phyloP scores from a whole-genome alignment of 495 filamentous ascomycete genomes.

The Xylaria curta region DNA sequence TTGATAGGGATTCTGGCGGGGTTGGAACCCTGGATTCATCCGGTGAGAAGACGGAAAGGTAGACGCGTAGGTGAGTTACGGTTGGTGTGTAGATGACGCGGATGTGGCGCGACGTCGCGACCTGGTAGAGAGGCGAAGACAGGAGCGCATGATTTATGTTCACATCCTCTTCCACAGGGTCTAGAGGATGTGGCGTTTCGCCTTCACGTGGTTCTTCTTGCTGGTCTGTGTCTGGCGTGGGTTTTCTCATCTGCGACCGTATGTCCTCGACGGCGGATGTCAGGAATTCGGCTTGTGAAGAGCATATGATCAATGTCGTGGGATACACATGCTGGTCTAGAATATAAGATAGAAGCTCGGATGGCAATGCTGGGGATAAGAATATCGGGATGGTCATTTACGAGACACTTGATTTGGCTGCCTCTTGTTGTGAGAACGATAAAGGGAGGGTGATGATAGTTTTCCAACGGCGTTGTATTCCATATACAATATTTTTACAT shows the following conservation, averaged over 20 bases:
- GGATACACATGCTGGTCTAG: constrained; percentile 60
- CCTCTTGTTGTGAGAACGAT: neutral
- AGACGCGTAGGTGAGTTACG: constrained; percentile 77
- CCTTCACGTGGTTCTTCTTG: constrained; percentile 20
- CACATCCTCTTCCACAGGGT: neutral
- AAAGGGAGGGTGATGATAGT: too few relatives aligned
- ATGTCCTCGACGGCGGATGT: constrained; percentile 47
- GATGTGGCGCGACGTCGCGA: constrained; percentile 71
- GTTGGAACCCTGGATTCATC: constrained; percentile 33
- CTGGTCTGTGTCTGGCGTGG: neutral
- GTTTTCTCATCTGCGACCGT: neutral
- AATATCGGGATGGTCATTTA: constrained; percentile 47
- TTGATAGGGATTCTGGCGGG: constrained; percentile 31
- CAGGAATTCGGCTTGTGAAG: constrained; percentile 68
- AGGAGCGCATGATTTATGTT: constrained; percentile 47
- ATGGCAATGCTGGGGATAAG: constrained; percentile 57
- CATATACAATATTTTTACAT: neutral
- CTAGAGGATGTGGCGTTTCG: constrained; percentile 12
- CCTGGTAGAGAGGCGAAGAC: constrained; percentile 69
- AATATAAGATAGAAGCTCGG: constrained; percentile 69
- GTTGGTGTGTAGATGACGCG: constrained; percentile 74
- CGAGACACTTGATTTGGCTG: neutral
- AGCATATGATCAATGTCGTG: constrained; percentile 74
- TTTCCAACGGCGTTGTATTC: neutral
- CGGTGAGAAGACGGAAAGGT: constrained; percentile 62